Evolutionary conservation across 2,329 filamentous ascomycete species (phyloP), one percentile per base, ranked within the genome.

Genomic region (Microsporum ferrugineum): DNA sequence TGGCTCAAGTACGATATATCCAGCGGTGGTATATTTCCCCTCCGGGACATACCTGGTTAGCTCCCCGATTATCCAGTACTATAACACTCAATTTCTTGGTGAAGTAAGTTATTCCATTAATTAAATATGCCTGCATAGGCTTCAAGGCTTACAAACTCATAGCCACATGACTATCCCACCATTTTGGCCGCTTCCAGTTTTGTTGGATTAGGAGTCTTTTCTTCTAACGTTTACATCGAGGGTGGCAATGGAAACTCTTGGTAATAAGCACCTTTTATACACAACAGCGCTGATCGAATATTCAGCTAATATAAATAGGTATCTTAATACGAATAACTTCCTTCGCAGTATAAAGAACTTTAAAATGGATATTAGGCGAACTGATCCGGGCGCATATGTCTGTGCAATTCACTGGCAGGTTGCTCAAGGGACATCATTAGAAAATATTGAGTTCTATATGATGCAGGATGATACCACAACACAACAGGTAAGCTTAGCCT

Each of bases 21-120:
- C 92, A 1, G 90, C 88, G 33, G 76, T 95, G 27, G 83, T 95
- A 57, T 95, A 91, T 78, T 92, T 95, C 77, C 90, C 89, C 57
- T 78, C 87, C 14, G 67, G 68, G 2, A 67, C 59, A 1, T 69
- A 69, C 51, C 63, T 68, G 4, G 63, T 69, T 34, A 66, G 65
- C 62, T 57, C 51, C 7, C 43, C 65, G 6, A 62, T 68, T 6
- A 66, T 68, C 36, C 64, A 68, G 41, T 68, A 66, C 51, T 69
- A 68, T 47, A 65, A 68, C 39, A 69, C 66, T 2, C 47, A 67
- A 58, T 64, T 68, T 14, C 58, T 65, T 23, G 66, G 66, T 5
- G 62, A 68, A 56, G 64, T 66, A 39, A 45, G 57, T 47, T 14
- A 4, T 8, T 23, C 3, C n/a, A 2, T 36, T 2, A n/a, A 56